Evolutionary conservation across 2,329 filamentous ascomycete genomes (phyloP), one percentile per base, ranked within the genome.

Genomic region (Tolypocladium ovalisporum): DNA sequence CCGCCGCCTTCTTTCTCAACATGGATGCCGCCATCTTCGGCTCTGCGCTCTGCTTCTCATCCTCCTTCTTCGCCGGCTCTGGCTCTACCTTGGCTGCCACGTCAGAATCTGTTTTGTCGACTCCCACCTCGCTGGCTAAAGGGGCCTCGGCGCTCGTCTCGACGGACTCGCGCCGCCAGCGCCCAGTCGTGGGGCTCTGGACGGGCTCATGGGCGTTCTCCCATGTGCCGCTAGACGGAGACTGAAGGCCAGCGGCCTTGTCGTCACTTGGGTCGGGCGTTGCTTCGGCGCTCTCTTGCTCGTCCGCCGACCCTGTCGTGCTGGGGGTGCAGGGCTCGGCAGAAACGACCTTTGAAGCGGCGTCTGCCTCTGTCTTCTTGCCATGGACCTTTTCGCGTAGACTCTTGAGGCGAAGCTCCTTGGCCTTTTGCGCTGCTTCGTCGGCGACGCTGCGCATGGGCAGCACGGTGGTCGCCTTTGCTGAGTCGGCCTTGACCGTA

Each of bases 401-500:
- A 63, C 69, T 74, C 61, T 81, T 76, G 60, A 84, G 74, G 57
- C 77, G 78, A 62, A 79, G 73, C 63, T 84, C 76, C 72, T 86
- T 86, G 54, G 84, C 84, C 70, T 82, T 86, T 64, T 79, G 73
- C 0, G 84, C 84, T 54, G 81, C 84, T 68, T 90, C 86, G 64
- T 89, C 79, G 47, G 82, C 83, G 54, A 84, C 76, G 64, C 78
- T 81, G 61, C 75, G 75, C 54, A 81, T 70, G 1, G 81, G 77
- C 15, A 80, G 64, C 12, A 67, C 58, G 55, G 65, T 66, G 59
- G 70, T 59, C 62, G 71, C 62, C 66, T 61, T 59, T 3, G 59
- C 62, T 54, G 64, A 60, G 58, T 67, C 63, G 42, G 62, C 32
- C 24, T 61, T 58, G 51, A 62, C 53, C n/a, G 63, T 22, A 52